phyloP scores from a whole-genome alignment of 2,329 filamentous ascomycete species.

The Penicillium sp. region DNA sequence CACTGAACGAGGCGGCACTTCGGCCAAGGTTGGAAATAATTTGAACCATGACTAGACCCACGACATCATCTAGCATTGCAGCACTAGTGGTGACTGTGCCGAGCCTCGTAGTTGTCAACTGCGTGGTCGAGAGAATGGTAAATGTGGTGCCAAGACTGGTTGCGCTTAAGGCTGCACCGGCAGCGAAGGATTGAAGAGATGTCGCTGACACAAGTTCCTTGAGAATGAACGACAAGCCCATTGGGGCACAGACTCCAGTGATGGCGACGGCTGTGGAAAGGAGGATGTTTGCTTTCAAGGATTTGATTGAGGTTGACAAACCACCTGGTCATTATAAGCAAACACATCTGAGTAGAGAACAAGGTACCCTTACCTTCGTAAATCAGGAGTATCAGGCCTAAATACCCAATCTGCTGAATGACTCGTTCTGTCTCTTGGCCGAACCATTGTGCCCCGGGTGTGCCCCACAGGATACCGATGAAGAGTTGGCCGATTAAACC shows the following conservation, averaged over 20 bases:
- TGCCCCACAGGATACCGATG: constrained; percentile 61
- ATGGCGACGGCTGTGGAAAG: constrained; percentile 56
- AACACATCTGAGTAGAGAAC: neutral
- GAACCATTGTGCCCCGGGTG: constrained; percentile 56
- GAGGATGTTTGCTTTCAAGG: constrained; percentile 51
- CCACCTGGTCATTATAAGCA: constrained; percentile 16
- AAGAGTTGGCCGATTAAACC: constrained; percentile 65
- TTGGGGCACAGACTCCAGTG: constrained; percentile 57
- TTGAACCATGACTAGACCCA: constrained; percentile 65
- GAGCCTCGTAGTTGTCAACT: constrained; percentile 46
- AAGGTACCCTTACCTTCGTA: constrained; percentile 50
- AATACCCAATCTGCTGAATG: constrained; percentile 59
- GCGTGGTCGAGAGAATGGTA: constrained; percentile 54
- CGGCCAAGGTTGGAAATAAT: constrained; percentile 60
- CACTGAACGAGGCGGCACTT: constrained; percentile 25
- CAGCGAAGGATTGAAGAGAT: constrained; percentile 58
- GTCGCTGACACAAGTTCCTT: constrained; percentile 42
- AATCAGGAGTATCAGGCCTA: constrained; percentile 63
- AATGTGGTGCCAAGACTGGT: constrained; percentile 67
- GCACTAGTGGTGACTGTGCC: constrained; percentile 52
- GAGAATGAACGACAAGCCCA: constrained; percentile 58
- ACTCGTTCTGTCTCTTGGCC: constrained; percentile 44
- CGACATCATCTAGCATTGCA: constrained; percentile 19
- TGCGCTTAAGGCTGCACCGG: constrained; percentile 63
- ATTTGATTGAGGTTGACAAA: constrained; percentile 32